A percentile compares a stretch with the other conserved stretches of the same genome.
Evolutionary conservation across 2,329 filamentous ascomycete species (phyloP).

Genomic region (Trichophyton verrucosum): DNA sequence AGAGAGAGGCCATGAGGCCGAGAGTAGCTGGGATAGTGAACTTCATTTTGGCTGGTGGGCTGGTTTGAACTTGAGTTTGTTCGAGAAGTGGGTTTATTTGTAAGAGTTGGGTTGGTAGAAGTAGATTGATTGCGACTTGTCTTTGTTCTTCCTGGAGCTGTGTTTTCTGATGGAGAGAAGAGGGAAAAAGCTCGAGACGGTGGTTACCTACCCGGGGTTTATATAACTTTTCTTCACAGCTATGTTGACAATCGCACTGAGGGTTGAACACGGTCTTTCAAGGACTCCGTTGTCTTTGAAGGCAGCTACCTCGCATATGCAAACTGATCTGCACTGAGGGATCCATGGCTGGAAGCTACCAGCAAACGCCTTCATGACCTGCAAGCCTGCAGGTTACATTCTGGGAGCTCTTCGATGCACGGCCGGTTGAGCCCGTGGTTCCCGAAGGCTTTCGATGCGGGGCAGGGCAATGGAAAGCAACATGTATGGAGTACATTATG

Average conservation of each 20-base stretch:
- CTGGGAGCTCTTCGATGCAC: neutral
- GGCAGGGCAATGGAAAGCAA: neutral
- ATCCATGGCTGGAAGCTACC: neutral
- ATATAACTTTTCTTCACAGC: neutral
- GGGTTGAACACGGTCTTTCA: neutral
- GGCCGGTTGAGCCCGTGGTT: neutral
- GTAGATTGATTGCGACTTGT: neutral
- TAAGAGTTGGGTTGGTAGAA: neutral
- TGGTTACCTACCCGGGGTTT: neutral
- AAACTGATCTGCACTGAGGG: neutral
- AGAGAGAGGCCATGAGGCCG: constrained; percentile 15
- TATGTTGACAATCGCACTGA: neutral
- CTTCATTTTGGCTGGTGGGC: constrained; percentile 10
- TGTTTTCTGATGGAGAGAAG: neutral
- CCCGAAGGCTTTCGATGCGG: neutral
- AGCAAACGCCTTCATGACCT: neutral
- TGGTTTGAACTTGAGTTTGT: neutral
- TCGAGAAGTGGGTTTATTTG: neutral
- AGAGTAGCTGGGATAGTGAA: constrained; percentile 15
- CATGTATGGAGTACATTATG: neutral
- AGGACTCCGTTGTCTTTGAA: neutral
- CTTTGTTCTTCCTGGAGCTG: neutral
- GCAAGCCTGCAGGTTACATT: neutral
- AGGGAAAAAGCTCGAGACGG: neutral
- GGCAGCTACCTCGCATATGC: neutral